These are phyloP conservation scores for Mortierella sp. DNA, from an alignment of 371 early-diverging fungal genomes.

Conservation along the genomic window DNA sequence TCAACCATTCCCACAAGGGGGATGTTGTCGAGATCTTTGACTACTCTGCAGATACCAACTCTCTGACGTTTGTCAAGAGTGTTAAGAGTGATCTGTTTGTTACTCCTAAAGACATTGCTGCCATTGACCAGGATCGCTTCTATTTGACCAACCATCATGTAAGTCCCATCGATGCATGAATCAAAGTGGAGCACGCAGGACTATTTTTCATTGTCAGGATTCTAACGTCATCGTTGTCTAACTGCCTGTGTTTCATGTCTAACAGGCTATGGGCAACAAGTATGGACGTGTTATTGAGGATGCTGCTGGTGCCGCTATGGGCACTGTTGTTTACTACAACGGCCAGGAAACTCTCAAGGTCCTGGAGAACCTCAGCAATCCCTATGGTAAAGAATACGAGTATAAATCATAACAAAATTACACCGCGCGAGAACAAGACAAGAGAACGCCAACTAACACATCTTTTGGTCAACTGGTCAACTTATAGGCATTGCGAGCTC, in stretches of 20 bases:
- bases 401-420: neutral
- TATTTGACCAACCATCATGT: slow-evolving; percentile 54
- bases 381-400: slow-evolving; percentile 28
- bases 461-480: neutral
- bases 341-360: slow-evolving; percentile 36
- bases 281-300: slow-evolving; percentile 47
- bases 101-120: slow-evolving; percentile 48
- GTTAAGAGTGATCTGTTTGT: slow-evolving; percentile 38
- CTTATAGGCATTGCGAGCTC: slow-evolving; percentile 42
- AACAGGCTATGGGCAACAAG: slow-evolving; percentile 33
- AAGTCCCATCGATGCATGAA: slow-evolving; percentile 1
- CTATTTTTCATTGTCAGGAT: neutral
- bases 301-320: slow-evolving; percentile 32
- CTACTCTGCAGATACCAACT: slow-evolving; percentile 24
- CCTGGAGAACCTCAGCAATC: slow-evolving; percentile 37
- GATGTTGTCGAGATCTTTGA: slow-evolving; percentile 54
- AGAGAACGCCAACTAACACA: neutral
- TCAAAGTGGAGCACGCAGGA: neutral
- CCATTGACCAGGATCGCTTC: slow-evolving; percentile 47
- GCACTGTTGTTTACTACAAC: slow-evolving; percentile 51
- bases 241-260: neutral
- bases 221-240: neutral
- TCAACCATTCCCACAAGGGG: slow-evolving; percentile 54
- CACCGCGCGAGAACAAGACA: too few relatives aligned
- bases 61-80: slow-evolving; percentile 36